These are phyloP conservation scores for Candida caryicola DNA, from an alignment of 805 yeast genomes.

Conservation along the genomic window DNA sequence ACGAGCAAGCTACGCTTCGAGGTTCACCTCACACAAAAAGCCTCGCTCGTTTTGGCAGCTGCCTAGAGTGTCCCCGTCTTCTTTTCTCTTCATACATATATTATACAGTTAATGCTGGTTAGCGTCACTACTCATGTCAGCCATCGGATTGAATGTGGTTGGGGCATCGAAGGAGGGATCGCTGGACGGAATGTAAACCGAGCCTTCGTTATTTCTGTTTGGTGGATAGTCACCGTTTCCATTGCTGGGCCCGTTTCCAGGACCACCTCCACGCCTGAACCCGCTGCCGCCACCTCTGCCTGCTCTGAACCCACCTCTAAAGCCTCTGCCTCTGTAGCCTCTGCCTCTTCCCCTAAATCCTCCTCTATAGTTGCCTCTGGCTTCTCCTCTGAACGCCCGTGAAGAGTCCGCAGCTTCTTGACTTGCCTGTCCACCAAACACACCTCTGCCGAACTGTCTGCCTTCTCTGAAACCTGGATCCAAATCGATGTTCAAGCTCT, in stretches of 20 bases:
- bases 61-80: too few relatives aligned
- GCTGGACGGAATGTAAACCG: conserved; percentile 3
- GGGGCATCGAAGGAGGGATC: background rate
- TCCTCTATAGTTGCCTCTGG: conserved; percentile 13
- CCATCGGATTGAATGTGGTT: background rate
- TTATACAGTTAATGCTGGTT: background rate
- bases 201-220: background rate
- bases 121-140: background rate
- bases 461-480: conserved; percentile 97
- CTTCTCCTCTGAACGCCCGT: conserved; percentile 22
- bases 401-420: conserved; percentile 49
- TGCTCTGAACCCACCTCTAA: conserved; percentile 26
- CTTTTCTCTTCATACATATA: too few relatives aligned
- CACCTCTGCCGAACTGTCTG: conserved; percentile 92
- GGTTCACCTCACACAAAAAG: too few relatives aligned
- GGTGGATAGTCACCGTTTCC: conserved; percentile 3
- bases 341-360: conserved; percentile 41
- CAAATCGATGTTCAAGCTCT: conserved; percentile 77
- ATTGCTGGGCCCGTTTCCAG: conserved; percentile 3
- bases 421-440: conserved; percentile 85
- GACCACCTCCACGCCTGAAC: conserved; percentile 16
- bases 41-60: too few relatives aligned
- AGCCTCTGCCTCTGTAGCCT: conserved; percentile 36
- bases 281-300: conserved; percentile 16
- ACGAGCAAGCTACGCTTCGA: too few relatives aligned